Evolutionary conservation across 345 rosid species (phyloP).

Genomic region (Populus alba): DNA sequence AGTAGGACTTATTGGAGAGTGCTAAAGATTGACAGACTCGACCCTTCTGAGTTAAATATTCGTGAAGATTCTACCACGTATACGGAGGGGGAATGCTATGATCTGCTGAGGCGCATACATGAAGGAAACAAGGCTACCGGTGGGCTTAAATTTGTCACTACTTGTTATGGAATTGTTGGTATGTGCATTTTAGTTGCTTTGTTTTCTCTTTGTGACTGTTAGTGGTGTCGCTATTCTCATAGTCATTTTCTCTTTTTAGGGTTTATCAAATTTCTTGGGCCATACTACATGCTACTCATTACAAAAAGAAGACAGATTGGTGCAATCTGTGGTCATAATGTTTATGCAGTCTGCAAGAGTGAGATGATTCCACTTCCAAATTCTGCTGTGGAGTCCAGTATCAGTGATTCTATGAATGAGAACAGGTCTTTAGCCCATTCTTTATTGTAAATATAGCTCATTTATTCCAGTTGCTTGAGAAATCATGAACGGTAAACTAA

Average conservation of each 20-base stretch:
- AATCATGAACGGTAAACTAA: slow-evolving; percentile 11
- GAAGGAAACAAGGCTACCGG: slow-evolving; percentile 94
- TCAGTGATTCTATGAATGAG: slow-evolving; percentile 59
- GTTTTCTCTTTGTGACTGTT: background rate
- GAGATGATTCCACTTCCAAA: slow-evolving; percentile 76
- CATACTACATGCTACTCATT: slow-evolving; percentile 91
- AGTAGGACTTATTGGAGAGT: slow-evolving; percentile 71
- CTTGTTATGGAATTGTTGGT: slow-evolving; percentile 96
- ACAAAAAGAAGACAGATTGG: slow-evolving; percentile 89
- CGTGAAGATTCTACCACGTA: slow-evolving; percentile 80
- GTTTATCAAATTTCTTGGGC: slow-evolving; percentile 89
- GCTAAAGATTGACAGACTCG: slow-evolving; percentile 69
- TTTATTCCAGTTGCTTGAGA: background rate
- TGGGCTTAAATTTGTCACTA: slow-evolving; percentile 77
- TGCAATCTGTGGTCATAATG: slow-evolving; percentile 76
- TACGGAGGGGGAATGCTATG: slow-evolving; percentile 64
- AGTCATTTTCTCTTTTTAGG: slow-evolving; percentile 43
- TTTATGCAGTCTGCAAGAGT: slow-evolving; percentile 76
- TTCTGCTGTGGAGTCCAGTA: slow-evolving; percentile 45
- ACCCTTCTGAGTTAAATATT: slow-evolving; percentile 68
- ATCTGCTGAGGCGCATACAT: slow-evolving; percentile 75
- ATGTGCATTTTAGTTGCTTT: slow-evolving; percentile 25
- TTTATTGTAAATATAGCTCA: slow-evolving; percentile 7
- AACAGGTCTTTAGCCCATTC: slow-evolving; percentile 57
- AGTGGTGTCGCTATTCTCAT: background rate